phyloP scores from a whole-genome alignment of 1,284 basidiomycete species.

The Microbotryum silenes-acaulis region DNA sequence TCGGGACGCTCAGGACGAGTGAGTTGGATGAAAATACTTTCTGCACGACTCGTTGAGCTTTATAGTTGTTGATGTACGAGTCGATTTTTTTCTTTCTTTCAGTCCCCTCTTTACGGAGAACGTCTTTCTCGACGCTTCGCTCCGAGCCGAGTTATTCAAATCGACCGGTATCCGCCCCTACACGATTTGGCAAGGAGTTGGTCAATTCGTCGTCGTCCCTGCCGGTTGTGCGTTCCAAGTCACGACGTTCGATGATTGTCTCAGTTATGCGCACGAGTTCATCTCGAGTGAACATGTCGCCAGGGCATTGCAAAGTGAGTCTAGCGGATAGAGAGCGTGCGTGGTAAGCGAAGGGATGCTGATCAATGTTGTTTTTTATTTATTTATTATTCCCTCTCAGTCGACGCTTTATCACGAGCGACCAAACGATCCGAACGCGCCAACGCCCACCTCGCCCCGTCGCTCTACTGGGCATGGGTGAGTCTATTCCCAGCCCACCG shows the following conservation, averaged over 20 bases:
- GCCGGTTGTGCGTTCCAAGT: constrained; percentile 76
- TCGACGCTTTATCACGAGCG: constrained; percentile 81
- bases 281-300: constrained; percentile 84
- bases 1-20: constrained; percentile 19
- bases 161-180: constrained; percentile 65
- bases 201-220: constrained; percentile 88
- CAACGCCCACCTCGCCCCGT: constrained; percentile 68
- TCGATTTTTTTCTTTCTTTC: not conserved
- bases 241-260: constrained; percentile 76
- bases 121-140: constrained; percentile 67
- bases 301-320: not conserved
- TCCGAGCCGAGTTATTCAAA: constrained; percentile 61
- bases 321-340: not conserved
- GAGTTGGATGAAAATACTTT: not conserved
- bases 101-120: constrained; percentile 81
- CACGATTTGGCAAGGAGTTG: constrained; percentile 77
- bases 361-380: not conserved
- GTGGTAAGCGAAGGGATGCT: too few relatives aligned
- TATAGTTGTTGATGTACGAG: too few relatives aligned
- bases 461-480: constrained; percentile 24
- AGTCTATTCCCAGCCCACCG: not conserved
- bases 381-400: constrained; percentile 60
- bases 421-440: constrained; percentile 82
- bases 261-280: constrained; percentile 90
- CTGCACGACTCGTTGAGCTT: too few relatives aligned